phyloP scores from a whole-genome alignment of 352 stramenopile genomes.

The Globisporangium mamillatum region DNA sequence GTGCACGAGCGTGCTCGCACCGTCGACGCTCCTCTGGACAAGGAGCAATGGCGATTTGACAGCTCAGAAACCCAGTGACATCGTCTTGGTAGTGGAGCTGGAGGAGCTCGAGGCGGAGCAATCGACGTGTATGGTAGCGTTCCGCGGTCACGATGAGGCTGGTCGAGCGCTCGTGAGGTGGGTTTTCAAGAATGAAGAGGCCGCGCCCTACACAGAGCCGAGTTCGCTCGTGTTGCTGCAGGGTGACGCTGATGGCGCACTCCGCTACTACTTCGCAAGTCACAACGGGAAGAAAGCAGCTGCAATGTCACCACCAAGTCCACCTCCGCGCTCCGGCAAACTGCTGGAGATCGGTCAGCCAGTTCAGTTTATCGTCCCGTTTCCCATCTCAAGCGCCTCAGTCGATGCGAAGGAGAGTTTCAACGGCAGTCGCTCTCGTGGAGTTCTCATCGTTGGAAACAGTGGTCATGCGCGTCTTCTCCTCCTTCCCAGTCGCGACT shows the following conservation, averaged over 20 bases:
- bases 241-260: conserved; percentile 50
- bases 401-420: background rate
- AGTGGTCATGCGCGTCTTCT: conserved; percentile 1
- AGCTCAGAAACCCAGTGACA: background rate
- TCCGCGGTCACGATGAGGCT: conserved; percentile 15
- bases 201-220: background rate
- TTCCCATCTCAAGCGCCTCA: background rate
- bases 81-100: conserved; percentile 25
- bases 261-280: conserved; percentile 31
- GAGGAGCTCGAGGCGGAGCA: conserved; percentile 64
- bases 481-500: background rate
- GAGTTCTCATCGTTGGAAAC: conserved; percentile 12
- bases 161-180: conserved; percentile 21
- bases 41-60: background rate
- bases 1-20: conserved; percentile 48
- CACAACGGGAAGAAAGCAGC: background rate
- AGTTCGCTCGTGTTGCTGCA: conserved; percentile 41
- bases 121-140: conserved; percentile 39
- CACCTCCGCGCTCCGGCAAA: conserved; percentile 2
- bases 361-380: conserved; percentile 20
- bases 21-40: conserved; percentile 43
- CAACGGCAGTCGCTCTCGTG: background rate
- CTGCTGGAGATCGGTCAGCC: conserved; percentile 14
- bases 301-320: background rate
- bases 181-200: conserved; percentile 24